Evolutionary conservation across 352 stramenopile species (phyloP).

Genomic region (Pythium angustatum): DNA sequence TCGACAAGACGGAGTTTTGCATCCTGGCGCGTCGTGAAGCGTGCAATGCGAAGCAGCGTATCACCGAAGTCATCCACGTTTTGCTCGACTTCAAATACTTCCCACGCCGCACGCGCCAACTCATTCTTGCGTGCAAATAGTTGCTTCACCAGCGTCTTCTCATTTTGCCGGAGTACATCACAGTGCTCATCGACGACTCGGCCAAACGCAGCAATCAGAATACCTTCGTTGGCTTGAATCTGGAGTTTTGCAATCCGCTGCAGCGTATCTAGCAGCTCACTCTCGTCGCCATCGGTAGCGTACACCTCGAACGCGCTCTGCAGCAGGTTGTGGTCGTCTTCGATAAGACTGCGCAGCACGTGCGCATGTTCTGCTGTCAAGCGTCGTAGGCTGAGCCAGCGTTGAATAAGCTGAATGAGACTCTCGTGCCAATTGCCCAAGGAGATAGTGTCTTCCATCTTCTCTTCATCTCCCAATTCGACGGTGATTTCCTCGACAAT

Average conservation of each 20-base stretch:
- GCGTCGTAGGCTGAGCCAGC: conserved; percentile 39
- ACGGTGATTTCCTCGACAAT: conserved; percentile 69
- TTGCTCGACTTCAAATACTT: conserved; percentile 48
- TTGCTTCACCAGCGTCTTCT: conserved; percentile 48
- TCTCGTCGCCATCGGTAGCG: conserved; percentile 52
- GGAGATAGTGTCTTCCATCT: conserved; percentile 21
- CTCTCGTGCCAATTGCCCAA: conserved; percentile 50
- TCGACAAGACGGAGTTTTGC: conserved; percentile 53
- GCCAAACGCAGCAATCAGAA: conserved; percentile 35
- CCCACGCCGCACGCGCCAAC: conserved; percentile 51
- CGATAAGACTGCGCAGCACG: conserved; percentile 47
- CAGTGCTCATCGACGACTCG: conserved; percentile 43
- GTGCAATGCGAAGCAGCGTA: conserved; percentile 52
- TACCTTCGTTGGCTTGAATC: conserved; percentile 43
- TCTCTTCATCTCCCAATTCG: conserved; percentile 67
- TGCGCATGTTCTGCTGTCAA: conserved; percentile 39
- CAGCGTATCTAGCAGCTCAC: conserved; percentile 69
- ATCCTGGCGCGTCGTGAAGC: conserved; percentile 52
- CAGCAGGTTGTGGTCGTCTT: conserved; percentile 59
- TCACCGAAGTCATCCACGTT: conserved; percentile 49
- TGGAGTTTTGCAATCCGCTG: conserved; percentile 73
- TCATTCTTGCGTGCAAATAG: conserved; percentile 47
- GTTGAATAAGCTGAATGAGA: conserved; percentile 44
- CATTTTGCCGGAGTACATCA: conserved; percentile 30
- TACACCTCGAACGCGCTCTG: conserved; percentile 78